A percentile compares a stretch with the other conserved stretches of the same genome.
phyloP scores from a whole-genome alignment of 2,329 filamentous ascomycete genomes.

The Penicillium concentricum region DNA sequence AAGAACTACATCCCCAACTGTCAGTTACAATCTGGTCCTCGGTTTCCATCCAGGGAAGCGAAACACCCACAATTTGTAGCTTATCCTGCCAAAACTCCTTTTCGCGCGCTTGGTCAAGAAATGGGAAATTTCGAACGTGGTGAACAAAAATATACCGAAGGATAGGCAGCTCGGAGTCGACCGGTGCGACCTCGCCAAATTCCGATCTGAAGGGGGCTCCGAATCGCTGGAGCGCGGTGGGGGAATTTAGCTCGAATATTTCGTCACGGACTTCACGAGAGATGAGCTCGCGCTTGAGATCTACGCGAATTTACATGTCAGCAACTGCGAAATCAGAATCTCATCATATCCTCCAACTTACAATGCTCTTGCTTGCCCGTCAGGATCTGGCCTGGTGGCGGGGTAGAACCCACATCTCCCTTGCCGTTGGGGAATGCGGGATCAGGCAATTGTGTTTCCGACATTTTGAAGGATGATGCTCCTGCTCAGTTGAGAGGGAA shows the following conservation, averaged over 20 bases:
- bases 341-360: conserved; percentile 46
- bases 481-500: background rate
- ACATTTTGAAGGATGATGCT: conserved; percentile 7
- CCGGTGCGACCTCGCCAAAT: conserved; percentile 84
- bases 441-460: conserved; percentile 8
- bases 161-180: conserved; percentile 91
- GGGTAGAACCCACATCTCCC: conserved; percentile 25
- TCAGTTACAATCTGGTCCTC: background rate
- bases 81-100: conserved; percentile 99
- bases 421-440: conserved; percentile 16
- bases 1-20: conserved; percentile 64
- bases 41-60: background rate
- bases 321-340: background rate
- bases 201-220: conserved; percentile 94
- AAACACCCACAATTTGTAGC: conserved; percentile 74
- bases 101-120: conserved; percentile 92
- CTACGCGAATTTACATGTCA: conserved; percentile 46
- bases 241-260: conserved; percentile 88
- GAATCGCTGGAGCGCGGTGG: conserved; percentile 90
- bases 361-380: conserved; percentile 99
- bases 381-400: conserved; percentile 59
- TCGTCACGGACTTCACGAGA: conserved; percentile 86
- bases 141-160: conserved; percentile 96
- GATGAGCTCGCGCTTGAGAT: conserved; percentile 94
- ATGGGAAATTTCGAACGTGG: conserved; percentile 96